Evolutionary conservation across 139 green algal genomes (phyloP).

Genomic region (Coccomyxa sp.): DNA sequence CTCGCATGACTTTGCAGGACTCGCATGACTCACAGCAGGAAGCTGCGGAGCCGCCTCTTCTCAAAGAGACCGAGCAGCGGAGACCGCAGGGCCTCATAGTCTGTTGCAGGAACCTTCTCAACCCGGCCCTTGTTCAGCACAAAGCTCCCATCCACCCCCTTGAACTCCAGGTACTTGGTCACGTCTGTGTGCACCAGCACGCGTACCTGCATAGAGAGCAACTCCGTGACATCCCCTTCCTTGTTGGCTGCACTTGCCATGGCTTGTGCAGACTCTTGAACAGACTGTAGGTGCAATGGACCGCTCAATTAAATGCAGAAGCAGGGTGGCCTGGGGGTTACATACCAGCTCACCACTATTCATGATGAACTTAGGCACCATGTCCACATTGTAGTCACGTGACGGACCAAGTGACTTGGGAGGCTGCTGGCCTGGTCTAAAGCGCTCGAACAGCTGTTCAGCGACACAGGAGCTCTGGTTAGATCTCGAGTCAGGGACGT

Average conservation of each 20-base stretch:
- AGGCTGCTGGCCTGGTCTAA: slow-evolving; percentile 63
- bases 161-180: slow-evolving; percentile 99
- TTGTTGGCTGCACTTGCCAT: no score
- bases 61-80: slow-evolving; percentile 97
- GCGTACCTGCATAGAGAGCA: background rate
- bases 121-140: slow-evolving; percentile 89
- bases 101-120: slow-evolving; percentile 88
- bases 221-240: background rate
- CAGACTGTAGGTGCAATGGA: slow-evolving; percentile 23
- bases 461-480: slow-evolving; percentile 34
- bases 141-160: slow-evolving; percentile 93
- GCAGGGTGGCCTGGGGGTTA: background rate
- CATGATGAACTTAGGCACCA: slow-evolving; percentile 99
- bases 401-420: slow-evolving; percentile 67
- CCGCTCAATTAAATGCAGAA: background rate
- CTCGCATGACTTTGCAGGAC: background rate
- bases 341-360: slow-evolving; percentile 36
- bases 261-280: slow-evolving; percentile 36
- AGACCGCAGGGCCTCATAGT: slow-evolving; percentile 89
- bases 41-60: slow-evolving; percentile 89
- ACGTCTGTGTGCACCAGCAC: slow-evolving; percentile 96
- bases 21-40: slow-evolving; percentile 70
- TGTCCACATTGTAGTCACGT: slow-evolving; percentile 97
- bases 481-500: slow-evolving; percentile 92
- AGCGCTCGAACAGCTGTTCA: slow-evolving; percentile 88